Evolutionary conservation across 2,329 filamentous ascomycete genomes (phyloP).

Genomic region (Ilyonectria destructans): DNA sequence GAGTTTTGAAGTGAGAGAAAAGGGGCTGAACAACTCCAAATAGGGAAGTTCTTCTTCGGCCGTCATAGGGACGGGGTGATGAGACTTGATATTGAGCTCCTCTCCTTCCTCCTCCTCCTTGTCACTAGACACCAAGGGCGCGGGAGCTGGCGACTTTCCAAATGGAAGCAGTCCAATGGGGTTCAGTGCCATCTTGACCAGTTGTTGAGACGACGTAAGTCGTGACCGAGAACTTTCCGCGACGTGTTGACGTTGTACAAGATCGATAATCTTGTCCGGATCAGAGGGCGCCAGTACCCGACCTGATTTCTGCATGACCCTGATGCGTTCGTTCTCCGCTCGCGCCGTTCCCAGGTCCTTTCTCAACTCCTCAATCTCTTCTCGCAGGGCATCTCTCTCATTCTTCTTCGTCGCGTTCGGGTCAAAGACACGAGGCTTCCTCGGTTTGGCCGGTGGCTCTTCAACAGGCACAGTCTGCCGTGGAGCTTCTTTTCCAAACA

Average conservation of each 20-base stretch:
- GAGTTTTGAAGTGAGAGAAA: conserved; percentile 73
- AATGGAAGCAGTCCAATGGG: conserved; percentile 70
- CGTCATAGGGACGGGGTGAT: conserved; percentile 76
- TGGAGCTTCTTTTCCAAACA: not conserved
- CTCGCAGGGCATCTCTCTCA: conserved; percentile 67
- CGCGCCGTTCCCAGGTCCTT: conserved; percentile 72
- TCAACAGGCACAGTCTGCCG: conserved; percentile 10
- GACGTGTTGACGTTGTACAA: conserved; percentile 60
- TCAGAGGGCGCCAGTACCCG: conserved; percentile 55
- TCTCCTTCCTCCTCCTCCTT: conserved; percentile 46
- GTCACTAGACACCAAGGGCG: conserved; percentile 46
- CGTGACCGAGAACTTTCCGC: conserved; percentile 53
- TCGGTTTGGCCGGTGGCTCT: not conserved
- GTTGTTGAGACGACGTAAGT: conserved; percentile 54
- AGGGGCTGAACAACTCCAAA: conserved; percentile 79
- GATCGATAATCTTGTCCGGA: conserved; percentile 57
- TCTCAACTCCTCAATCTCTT: conserved; percentile 71
- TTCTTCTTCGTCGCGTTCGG: conserved; percentile 66
- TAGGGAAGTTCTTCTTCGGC: conserved; percentile 78
- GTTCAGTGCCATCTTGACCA: conserved; percentile 67
- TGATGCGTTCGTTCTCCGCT: conserved; percentile 72
- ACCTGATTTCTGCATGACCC: conserved; percentile 59
- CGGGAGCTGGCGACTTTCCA: conserved; percentile 53
- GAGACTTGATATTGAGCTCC: conserved; percentile 68
- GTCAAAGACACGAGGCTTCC: conserved; percentile 49